Base-by-base conservation (phyloP, 2,329 filamentous ascomycete species). In the Sarocladium brachiariae region DNA sequence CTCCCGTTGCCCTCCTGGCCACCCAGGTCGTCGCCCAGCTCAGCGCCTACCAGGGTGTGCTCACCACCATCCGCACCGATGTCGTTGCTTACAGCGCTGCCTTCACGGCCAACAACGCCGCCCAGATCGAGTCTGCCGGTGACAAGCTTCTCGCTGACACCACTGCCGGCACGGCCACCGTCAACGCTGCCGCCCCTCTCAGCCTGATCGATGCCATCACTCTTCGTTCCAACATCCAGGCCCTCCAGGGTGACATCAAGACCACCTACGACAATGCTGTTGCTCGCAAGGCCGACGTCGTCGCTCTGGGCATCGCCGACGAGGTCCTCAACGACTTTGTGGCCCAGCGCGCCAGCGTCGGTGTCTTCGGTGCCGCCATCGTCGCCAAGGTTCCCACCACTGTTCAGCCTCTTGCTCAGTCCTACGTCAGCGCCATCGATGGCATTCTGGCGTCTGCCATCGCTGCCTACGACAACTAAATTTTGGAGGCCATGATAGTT, bases 201-300 rank as follows among this genome's bases (percentile, higher is more conserved):
- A 14, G 21, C 39, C 39, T 43, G 39, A 25, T 43, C n/a, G 39
- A 43, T 4, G 39, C 39, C 7, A 4, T 43, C 4, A 5, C 39
- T 10, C 39, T 43, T 3, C 39, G 39, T 13, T 14, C 4, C 19
- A 25, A 13, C 39, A 43, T 43, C 21, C 39, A 43, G 39, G 23
- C 21, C n/a, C 39, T 43, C 11, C 21, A 43, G 39, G 16, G 4
- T n/a, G 39, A 16, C n/a, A 23, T 43, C 8, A 5, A 43, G 21
- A 19, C 16, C n/a, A 43, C 39, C 39, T 43, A 43, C 39, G 39
- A 43, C 39, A 43, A 43, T 23, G 39, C 39, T n/a, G 39, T 43
- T n/a, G 39, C 39, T 14, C 39, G 39, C 39, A 16, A 43, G 39
- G 14, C 39, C n/a, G 39, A 5, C 21, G 39, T 43, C 21, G 23